These are phyloP conservation scores for Amorphotheca resinae DNA, from an alignment of 495 filamentous ascomycete species.

Conservation along the genomic window DNA sequence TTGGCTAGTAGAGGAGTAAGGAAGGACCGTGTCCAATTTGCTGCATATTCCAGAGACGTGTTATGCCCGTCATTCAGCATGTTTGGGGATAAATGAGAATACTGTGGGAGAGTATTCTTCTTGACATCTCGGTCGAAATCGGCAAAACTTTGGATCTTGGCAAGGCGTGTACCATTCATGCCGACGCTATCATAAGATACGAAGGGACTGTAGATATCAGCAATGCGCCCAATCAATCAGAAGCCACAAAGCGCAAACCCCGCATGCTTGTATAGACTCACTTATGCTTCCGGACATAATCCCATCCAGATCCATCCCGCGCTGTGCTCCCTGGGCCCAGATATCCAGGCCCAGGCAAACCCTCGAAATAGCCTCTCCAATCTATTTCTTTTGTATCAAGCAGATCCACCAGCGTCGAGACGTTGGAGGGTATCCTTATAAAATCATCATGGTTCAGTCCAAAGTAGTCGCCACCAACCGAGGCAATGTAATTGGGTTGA, in stretches of 20 bases:
- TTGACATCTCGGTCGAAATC: slow-evolving; percentile 39
- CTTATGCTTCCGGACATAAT: slow-evolving; percentile 66
- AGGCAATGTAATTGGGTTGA: slow-evolving; percentile 50
- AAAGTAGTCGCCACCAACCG: slow-evolving; percentile 53
- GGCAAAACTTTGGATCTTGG: slow-evolving; percentile 47
- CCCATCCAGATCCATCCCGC: slow-evolving; percentile 30
- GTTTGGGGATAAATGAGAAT: slow-evolving; percentile 56
- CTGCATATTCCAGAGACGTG: slow-evolving; percentile 44
- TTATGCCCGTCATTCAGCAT: slow-evolving; percentile 65
- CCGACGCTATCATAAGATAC: slow-evolving; percentile 37
- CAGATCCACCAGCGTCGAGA: slow-evolving; percentile 56
- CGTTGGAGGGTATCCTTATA: slow-evolving; percentile 45
- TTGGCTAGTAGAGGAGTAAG: slow-evolving; percentile 44
- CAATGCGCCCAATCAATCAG: background rate
- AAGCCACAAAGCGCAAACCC: slow-evolving; percentile 3
- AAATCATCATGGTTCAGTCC: slow-evolving; percentile 54
- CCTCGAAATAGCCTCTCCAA: slow-evolving; percentile 59
- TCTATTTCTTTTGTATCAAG: slow-evolving; percentile 47
- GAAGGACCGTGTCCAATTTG: slow-evolving; percentile 45
- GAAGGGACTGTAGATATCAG: slow-evolving; percentile 31
- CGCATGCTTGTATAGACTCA: slow-evolving; percentile 19
- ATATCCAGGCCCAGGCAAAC: slow-evolving; percentile 52
- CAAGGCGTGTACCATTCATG: slow-evolving; percentile 39
- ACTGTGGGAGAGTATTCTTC: slow-evolving; percentile 49
- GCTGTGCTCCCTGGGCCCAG: slow-evolving; percentile 43